Base-by-base conservation (phyloP, 2,329 filamentous ascomycete species). In the Diaporthe destruens region DNA sequence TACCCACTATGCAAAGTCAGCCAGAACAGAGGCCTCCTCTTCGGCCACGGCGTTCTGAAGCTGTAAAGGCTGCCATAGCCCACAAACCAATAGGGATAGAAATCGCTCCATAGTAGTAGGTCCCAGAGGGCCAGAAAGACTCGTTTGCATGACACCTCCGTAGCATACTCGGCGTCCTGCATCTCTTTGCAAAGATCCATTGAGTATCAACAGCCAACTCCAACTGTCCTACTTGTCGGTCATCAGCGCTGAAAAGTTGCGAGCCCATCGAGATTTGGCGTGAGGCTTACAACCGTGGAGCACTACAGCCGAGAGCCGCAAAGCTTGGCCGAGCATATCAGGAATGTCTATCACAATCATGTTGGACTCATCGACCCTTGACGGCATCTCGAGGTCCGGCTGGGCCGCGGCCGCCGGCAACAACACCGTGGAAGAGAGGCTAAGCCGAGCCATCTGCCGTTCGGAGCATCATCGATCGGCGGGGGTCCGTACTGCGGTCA, bases 341-440 rank as follows among this genome's bases (percentile, higher is more conserved):
- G 34, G 23, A 6, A 36, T 69, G 36, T 20, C n/a, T 47, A 51
- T 57, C 12, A 53, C 61, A 42, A 57, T 59, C 18, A 49, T 29
- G 18, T 59, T 14, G 20, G 12, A 39, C 49, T 44, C 23, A 18
- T 68, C 29, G 61, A 65, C 42, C 49, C 36, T 47, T 25, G 32
- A 34, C 6, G 11, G n/a, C 18, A 39, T 29, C 36, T 57, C 3
- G 49, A 55, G 39, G 54, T 53, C 54, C 39, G 56, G 34, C 55
- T 71, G 54, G 72, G 72, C 55, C n/a, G n/a, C n/a, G n/a, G n/a
- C n/a, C 59, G 55, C 39, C 63, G 51, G 72, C 55, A 65, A 39
- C 36, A 47, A 36, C 47, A 47, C 29, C 29, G 36, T 51, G 29
- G 36, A 47, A 34, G 54, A 67, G 32, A 51, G 29, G 71, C 44